phyloP scores from a whole-genome alignment of 2,329 filamentous ascomycete genomes.

The Phoma sp. region DNA sequence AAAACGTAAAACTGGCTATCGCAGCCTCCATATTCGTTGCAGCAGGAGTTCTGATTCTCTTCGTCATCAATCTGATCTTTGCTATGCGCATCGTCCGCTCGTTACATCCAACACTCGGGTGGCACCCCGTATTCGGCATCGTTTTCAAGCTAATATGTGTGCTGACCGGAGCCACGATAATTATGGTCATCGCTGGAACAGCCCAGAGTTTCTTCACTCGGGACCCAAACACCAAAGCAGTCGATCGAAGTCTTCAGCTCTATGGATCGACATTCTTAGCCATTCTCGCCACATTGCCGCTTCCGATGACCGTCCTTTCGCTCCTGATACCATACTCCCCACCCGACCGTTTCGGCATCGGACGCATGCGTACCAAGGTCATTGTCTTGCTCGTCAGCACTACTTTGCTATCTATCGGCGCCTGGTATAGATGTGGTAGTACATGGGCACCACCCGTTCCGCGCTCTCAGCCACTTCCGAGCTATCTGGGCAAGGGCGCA shows the following conservation, averaged over 20 bases:
- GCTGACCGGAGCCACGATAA: conserved; percentile 63
- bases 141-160: conserved; percentile 65
- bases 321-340: conserved; percentile 54
- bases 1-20: conserved; percentile 57
- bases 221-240: conserved; percentile 53
- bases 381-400: conserved; percentile 65
- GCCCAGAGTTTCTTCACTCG: conserved; percentile 73
- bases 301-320: conserved; percentile 60
- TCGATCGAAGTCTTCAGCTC: conserved; percentile 68
- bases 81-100: conserved; percentile 76
- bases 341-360: conserved; percentile 68
- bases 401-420: conserved; percentile 69
- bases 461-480: conserved; percentile 63
- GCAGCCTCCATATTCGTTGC: conserved; percentile 72
- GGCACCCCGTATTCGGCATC: conserved; percentile 61
- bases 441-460: conserved; percentile 57
- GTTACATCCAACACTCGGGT: conserved; percentile 73
- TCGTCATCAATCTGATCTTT: conserved; percentile 79
- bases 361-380: conserved; percentile 71
- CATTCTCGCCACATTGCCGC: conserved; percentile 69
- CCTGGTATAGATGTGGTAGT: conserved; percentile 69
- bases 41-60: conserved; percentile 76
- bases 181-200: conserved; percentile 69
- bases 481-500: conserved; percentile 72
- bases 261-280: conserved; percentile 67